Percentiles rank a stretch among this genome's conserved stretches.
Evolutionary conservation across 1,284 basidiomycete species (phyloP).

Genomic region (Calocybe gambosa): DNA sequence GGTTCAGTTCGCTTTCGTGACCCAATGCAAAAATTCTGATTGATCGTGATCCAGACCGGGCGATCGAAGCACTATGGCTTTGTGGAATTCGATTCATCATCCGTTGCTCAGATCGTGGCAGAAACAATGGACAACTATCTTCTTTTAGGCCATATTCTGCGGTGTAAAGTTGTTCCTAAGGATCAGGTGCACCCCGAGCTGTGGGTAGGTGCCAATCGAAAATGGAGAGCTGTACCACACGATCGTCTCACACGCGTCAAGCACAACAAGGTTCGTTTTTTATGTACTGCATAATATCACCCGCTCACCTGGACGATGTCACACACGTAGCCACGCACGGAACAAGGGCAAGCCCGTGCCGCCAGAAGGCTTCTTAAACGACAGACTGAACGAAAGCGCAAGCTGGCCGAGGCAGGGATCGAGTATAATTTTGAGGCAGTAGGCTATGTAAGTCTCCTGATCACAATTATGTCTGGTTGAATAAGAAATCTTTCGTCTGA

Average conservation of each 20-base stretch:
- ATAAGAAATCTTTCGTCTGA: not conserved
- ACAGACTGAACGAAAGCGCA: conserved; percentile 73
- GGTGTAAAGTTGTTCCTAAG: conserved; percentile 81
- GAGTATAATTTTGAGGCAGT: conserved; percentile 81
- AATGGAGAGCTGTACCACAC: conserved; percentile 76
- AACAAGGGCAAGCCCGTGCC: conserved; percentile 63
- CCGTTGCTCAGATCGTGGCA: conserved; percentile 91
- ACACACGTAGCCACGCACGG: conserved; percentile 60
- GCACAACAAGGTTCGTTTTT: conserved; percentile 69
- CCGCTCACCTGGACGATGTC: not conserved
- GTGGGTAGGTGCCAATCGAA: conserved; percentile 96
- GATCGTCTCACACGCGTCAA: conserved; percentile 67
- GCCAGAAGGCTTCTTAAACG: conserved; percentile 72
- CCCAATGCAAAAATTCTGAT: not conserved
- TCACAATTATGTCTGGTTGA: not conserved
- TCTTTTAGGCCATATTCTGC: conserved; percentile 88
- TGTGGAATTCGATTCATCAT: conserved; percentile 86
- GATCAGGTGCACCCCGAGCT: conserved; percentile 89
- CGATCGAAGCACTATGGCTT: conserved; percentile 96
- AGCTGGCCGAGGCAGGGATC: conserved; percentile 80
- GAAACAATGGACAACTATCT: conserved; percentile 99
- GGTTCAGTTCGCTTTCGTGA: conserved; percentile 36
- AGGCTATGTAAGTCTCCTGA: conserved; percentile 52
- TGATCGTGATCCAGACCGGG: conserved; percentile 64
- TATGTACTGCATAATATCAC: conserved; percentile 6